Base-by-base conservation (phyloP, 495 filamentous ascomycete genomes). In the Glarea lozoyensis region DNA sequence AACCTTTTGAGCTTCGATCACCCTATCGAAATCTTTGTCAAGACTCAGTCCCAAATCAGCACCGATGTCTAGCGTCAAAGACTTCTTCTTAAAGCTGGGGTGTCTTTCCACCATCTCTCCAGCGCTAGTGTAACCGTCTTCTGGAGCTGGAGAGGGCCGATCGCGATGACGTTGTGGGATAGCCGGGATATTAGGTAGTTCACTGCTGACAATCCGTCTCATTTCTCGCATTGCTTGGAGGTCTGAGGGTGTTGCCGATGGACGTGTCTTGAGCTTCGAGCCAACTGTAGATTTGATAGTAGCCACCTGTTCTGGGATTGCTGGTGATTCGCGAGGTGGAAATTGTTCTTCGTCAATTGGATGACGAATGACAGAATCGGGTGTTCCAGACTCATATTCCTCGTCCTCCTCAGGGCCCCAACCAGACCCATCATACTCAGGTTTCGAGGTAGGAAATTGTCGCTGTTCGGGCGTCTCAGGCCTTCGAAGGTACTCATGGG, bases 1-100 rank as follows among this genome's bases (percentile, higher is more conserved):
- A 74, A 97, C 92, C 88, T 98, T 98, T 88, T 95, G 88, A 53
- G 83, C 79, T 63, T 97, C 92, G 56, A 96, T 92, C 16, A 98
- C 82, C 33, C 89, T 75, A 53, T 97, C 88, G 64, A 98, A 96
- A 55, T 97, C 92, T 56, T 84, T 75, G 49, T 92, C 84, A 33
- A 98, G 69, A 43, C 87, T 88, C 46, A 90, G 76, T 38, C 86
- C 86, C 23, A 93, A 73, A 57, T 80, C 77, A 17, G 56, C 54
- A 20, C 60, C 63, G 32, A 97, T 75, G 55, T 94, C 87, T 17
- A 95, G 64, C 27, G 78, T 76, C 17, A 75, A 57, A 42, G 73
- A 72, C 25, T 64, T 67, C 38, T 79, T 73, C 53, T 74, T 76
- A 42, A 75, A 73, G 51, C 70, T 75, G n/a, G 69, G 62, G 47